phyloP scores from a whole-genome alignment of 495 filamentous ascomycete genomes.

The Halenospora varia region DNA sequence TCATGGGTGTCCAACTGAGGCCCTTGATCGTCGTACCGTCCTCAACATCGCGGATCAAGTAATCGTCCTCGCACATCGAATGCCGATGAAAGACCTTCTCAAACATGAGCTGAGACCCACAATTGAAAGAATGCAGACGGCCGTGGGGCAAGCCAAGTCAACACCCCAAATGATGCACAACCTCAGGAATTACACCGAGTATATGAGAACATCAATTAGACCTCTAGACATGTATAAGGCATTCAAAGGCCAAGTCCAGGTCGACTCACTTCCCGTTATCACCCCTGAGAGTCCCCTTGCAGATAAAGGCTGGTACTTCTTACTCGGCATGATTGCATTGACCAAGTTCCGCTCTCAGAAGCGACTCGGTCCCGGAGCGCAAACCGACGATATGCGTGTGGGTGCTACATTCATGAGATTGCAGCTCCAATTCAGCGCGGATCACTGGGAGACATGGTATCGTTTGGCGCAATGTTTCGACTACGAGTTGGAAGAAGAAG shows the following conservation, averaged over 20 bases:
- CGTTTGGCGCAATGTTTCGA: slow-evolving; percentile 90
- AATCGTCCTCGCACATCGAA: slow-evolving; percentile 69
- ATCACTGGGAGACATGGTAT: slow-evolving; percentile 96
- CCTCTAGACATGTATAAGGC: slow-evolving; percentile 76
- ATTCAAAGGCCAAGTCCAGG: slow-evolving; percentile 67
- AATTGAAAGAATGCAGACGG: slow-evolving; percentile 83
- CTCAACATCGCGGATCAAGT: slow-evolving; percentile 78
- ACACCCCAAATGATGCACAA: slow-evolving; percentile 70
- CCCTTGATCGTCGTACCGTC: slow-evolving; percentile 71
- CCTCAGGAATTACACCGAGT: slow-evolving; percentile 66
- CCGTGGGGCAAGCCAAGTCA: slow-evolving; percentile 55
- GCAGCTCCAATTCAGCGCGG: slow-evolving; percentile 78
- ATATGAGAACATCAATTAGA: slow-evolving; percentile 75
- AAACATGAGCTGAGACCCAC: slow-evolving; percentile 84
- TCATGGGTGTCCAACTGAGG: slow-evolving; percentile 70
- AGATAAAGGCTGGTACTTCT: slow-evolving; percentile 86
- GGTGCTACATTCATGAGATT: slow-evolving; percentile 77
- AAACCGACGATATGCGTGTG: slow-evolving; percentile 78
- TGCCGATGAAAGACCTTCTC: slow-evolving; percentile 86
- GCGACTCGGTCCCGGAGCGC: slow-evolving; percentile 64
- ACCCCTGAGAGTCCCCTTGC: slow-evolving; percentile 56
- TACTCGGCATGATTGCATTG: slow-evolving; percentile 82
- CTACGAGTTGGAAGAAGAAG: slow-evolving; percentile 82
- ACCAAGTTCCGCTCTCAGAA: slow-evolving; percentile 86
- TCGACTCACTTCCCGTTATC: slow-evolving; percentile 48